These are phyloP conservation scores for Kodamaea alishanica DNA, from an alignment of 1,139 yeast genomes.

Conservation along the genomic window DNA sequence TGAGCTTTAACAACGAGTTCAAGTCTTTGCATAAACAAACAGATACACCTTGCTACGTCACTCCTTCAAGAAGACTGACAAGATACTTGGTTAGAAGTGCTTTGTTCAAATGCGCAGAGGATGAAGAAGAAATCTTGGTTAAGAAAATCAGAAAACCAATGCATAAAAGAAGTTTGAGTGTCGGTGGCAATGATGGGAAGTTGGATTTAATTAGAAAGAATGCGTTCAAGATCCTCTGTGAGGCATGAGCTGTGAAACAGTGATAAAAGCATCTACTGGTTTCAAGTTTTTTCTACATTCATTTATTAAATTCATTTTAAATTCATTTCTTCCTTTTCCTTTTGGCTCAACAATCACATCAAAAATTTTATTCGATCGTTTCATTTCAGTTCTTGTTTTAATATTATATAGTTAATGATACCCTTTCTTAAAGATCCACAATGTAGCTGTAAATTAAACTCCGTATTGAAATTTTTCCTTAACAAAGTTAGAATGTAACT, in stretches of 20 bases:
- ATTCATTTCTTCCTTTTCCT: not conserved
- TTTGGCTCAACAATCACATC: not conserved
- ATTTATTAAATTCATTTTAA: not conserved
- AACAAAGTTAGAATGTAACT: too few relatives aligned
- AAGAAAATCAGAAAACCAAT: slow-evolving; percentile 28
- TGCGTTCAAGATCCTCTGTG: slow-evolving; percentile 19
- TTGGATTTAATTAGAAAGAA: slow-evolving; percentile 33
- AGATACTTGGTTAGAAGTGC: slow-evolving; percentile 26
- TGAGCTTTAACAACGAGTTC: slow-evolving; percentile 30
- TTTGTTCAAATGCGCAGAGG: slow-evolving; percentile 10
- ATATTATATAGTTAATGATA: too few relatives aligned
- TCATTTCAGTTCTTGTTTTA: slow-evolving; percentile 2
- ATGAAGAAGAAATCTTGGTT: slow-evolving; percentile 18
- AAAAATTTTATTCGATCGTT: slow-evolving; percentile 1
- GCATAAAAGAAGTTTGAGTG: slow-evolving; percentile 37
- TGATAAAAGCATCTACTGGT: not conserved
- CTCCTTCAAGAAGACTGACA: slow-evolving; percentile 29
- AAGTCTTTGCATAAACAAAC: slow-evolving; percentile 34
- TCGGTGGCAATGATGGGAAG: slow-evolving; percentile 40
- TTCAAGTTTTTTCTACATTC: not conserved
- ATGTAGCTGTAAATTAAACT: too few relatives aligned
- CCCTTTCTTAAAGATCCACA: too few relatives aligned
- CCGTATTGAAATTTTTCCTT: too few relatives aligned
- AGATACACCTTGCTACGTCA: slow-evolving; percentile 30
- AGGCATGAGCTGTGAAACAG: not conserved